phyloP scores from a whole-genome alignment of 345 rosid genomes.

The Eucalyptus sideroxylon region DNA sequence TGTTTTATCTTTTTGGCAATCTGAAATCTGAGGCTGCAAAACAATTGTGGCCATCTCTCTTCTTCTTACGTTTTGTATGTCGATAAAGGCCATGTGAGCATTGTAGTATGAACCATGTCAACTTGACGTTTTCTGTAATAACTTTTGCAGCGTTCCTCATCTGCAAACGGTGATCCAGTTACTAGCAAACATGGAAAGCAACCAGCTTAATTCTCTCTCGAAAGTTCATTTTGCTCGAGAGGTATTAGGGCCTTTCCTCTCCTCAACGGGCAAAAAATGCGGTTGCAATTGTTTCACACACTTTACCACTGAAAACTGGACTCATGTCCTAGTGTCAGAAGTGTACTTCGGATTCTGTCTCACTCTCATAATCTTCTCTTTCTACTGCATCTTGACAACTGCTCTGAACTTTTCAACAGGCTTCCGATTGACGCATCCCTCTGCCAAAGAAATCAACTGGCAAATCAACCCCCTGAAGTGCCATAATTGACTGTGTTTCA shows the following conservation, averaged over 20 bases:
- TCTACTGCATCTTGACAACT: not conserved
- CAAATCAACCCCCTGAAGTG: not conserved
- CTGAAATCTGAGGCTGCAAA: not conserved
- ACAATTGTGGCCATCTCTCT: not conserved
- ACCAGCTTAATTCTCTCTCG: conserved; percentile 41
- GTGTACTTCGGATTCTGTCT: not conserved
- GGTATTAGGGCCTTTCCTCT: not conserved
- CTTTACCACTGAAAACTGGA: not conserved
- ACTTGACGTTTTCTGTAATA: not conserved
- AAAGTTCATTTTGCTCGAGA: not conserved
- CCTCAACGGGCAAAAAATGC: not conserved
- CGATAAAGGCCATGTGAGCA: not conserved
- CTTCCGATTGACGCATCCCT: not conserved
- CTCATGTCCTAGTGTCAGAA: not conserved
- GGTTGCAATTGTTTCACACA: not conserved
- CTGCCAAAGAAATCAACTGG: not conserved
- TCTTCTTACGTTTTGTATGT: not conserved
- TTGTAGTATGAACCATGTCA: not conserved
- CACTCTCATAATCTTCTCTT: not conserved
- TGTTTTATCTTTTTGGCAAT: not conserved
- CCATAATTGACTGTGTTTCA: not conserved
- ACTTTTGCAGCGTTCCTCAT: conserved; percentile 46
- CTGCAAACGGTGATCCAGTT: conserved; percentile 42
- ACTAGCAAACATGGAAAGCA: conserved; percentile 50
- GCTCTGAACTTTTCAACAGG: not conserved